phyloP scores from a whole-genome alignment of 768 basidiomycete species.

The Lyophyllum semitale region DNA sequence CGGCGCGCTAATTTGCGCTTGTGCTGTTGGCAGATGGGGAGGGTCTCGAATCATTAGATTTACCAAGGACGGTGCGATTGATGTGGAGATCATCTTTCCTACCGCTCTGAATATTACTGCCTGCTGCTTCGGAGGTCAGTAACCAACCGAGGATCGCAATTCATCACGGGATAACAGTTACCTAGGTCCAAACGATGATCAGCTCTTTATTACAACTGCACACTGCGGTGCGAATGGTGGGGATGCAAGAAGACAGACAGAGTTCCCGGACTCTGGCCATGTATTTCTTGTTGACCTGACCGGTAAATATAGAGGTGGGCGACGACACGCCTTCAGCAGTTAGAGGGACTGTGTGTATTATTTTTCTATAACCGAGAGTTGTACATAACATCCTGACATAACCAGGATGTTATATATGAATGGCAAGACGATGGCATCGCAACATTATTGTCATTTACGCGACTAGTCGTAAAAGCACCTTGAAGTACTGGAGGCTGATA shows the following conservation, averaged over 20 bases:
- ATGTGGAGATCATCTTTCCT: constrained; percentile 60
- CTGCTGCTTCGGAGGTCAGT: constrained; percentile 67
- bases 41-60: constrained; percentile 62
- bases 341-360: constrained; percentile 13
- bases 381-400: neutral
- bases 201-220: constrained; percentile 63
- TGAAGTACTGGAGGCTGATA: no score
- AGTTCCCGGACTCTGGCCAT: constrained; percentile 59
- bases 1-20: constrained; percentile 10
- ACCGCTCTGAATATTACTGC: constrained; percentile 66
- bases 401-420: no score
- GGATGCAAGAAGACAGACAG: constrained; percentile 45
- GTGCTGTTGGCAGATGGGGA: constrained; percentile 51
- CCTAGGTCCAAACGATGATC: constrained; percentile 59
- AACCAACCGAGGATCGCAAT: neutral
- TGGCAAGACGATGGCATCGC: no score
- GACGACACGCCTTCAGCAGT: constrained; percentile 34
- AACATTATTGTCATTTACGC: no score
- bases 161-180: neutral
- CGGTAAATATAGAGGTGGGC: constrained; percentile 42
- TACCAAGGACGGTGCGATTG: constrained; percentile 51
- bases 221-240: constrained; percentile 64
- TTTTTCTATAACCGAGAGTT: neutral
- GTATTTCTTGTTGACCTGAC: constrained; percentile 52
- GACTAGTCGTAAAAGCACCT: no score